Base-by-base conservation (phyloP, 805 yeast genomes). In the Martiniozyma abietophila region DNA sequence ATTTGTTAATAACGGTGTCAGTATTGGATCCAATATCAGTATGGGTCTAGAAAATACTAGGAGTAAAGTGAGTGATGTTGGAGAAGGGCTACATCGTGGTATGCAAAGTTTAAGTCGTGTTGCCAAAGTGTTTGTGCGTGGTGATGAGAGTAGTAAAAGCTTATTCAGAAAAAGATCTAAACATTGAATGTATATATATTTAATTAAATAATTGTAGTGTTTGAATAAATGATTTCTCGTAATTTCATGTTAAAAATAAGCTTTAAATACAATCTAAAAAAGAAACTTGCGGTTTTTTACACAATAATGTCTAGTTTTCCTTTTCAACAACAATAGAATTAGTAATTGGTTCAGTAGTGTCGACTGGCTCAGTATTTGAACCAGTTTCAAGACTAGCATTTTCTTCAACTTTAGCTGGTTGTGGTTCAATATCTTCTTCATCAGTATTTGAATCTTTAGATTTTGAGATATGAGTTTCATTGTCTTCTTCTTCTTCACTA, bases 401-500 rank as follows among this genome's bases (percentile, higher is more conserved):
- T 8, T 29, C 32, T 21, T 30, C 10, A 14, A 23, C 23, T 18
- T 25, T n/a, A 16, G 20, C 21, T 17, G 23, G 22, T 25, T 18
- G 22, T 12, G 5, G 22, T 18, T 23, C 10, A 18, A 10, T 18
- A 4, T 29, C 20, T 20, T 34, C 33, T 6, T 24, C 27, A 17
- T 26, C 24, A 6, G 24, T 26, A n/a, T 18, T 19, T 18, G 28
- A 11, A n/a, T n/a, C n/a, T n/a, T 15, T 5, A 5, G 6, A 7
- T 25, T 31, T 11, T 24, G 14, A 8, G 16, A 21, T 16, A n/a
- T n/a, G 36, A 32, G 29, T 31, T 5, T 41, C 38, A 3, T 43
- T 49, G 6, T 48, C 58, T 5, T 51, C 60, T 16, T 58, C 65
- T 26, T 68, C 74, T 34, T 69, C 74, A 38, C 69, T 62, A 35